Evolutionary conservation across 164 flowering plant species (phyloP), one percentile per base, ranked within the genome.

Genomic region (Echeveria elegans): DNA sequence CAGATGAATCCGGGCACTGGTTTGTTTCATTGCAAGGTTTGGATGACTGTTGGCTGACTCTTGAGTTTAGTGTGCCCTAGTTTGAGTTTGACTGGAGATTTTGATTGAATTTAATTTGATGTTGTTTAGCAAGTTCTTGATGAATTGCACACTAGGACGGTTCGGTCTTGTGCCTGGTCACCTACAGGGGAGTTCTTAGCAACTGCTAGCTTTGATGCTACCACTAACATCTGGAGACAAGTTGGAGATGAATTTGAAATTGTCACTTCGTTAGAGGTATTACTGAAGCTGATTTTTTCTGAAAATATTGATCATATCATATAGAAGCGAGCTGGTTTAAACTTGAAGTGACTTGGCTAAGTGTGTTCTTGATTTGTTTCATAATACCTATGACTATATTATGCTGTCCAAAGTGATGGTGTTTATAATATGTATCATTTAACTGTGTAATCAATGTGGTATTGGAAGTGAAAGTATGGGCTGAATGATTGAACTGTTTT

Each of bases 161-260:
- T 95, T 41, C 79, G 99, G 68, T 95, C 97, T 6, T 95, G 97
- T 76, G 85, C 90, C 11, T 95, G 97, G 97, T 88, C 97, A 0
- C 99, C 99, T 0, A 80, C 79, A 7, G 99, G 99, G 16, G 90
- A 85, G 65, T 73, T 78, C 36, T 72, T 95, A 67, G 97, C 99
- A 8, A 88, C 96, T 16, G 88, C 83, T 0, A 89, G 99, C 69
- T 95, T 95, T 71, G 99, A 95, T 82, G 97, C 88, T 45, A 89
- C 97, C 40, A 85, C 96, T 72, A 88, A 90, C 64, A 81, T 95
- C 7, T 91, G 96, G 97, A 81, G 88, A 63, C 72, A 80, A 52
- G 67, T 82, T 66, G 96, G 96, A 60, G 83, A 80, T 74, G 99
- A 95, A 69, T 92, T 74, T 69, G 92, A 88, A 68, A 85, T 91